Conservation (phyloP, 208 protist species). For the Porcisia hertigi region DNA sequence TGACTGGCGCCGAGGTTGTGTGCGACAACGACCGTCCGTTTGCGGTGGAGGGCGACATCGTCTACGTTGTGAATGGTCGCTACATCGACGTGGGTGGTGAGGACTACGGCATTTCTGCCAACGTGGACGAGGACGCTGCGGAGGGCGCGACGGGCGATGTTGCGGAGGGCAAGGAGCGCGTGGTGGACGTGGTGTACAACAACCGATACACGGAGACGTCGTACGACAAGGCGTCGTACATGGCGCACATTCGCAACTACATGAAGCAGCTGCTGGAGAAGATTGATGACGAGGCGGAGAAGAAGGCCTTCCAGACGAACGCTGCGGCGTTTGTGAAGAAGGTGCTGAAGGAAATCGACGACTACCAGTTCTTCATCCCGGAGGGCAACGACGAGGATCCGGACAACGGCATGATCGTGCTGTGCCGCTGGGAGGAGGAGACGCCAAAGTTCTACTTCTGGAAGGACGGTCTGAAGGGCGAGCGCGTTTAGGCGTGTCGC, state of each 20-base stretch:
- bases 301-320: constrained; percentile 90
- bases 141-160: constrained; percentile 86
- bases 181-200: constrained; percentile 89
- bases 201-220: constrained; percentile 91
- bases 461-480: constrained; percentile 89
- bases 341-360: constrained; percentile 90
- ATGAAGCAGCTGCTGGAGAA: constrained; percentile 90
- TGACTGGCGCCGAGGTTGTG: constrained; percentile 90
- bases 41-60: constrained; percentile 76
- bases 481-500: constrained; percentile 66
- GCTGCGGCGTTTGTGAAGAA: constrained; percentile 91
- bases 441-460: constrained; percentile 89
- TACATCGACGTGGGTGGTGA: constrained; percentile 90
- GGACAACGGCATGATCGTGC: constrained; percentile 89
- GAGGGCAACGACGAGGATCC: constrained; percentile 91
- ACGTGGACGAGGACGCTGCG: constrained; percentile 88
- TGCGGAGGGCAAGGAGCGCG: constrained; percentile 76
- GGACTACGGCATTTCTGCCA: constrained; percentile 91
- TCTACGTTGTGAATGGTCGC: constrained; percentile 79
- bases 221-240: constrained; percentile 94
- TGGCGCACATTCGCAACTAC: constrained; percentile 91
- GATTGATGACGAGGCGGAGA: constrained; percentile 79
- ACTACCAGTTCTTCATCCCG: constrained; percentile 93
- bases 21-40: constrained; percentile 91
- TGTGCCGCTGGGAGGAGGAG: constrained; percentile 89